Evolutionary conservation across 164 flowering plant genomes (phyloP).

Genomic region (Berberis thunbergii): DNA sequence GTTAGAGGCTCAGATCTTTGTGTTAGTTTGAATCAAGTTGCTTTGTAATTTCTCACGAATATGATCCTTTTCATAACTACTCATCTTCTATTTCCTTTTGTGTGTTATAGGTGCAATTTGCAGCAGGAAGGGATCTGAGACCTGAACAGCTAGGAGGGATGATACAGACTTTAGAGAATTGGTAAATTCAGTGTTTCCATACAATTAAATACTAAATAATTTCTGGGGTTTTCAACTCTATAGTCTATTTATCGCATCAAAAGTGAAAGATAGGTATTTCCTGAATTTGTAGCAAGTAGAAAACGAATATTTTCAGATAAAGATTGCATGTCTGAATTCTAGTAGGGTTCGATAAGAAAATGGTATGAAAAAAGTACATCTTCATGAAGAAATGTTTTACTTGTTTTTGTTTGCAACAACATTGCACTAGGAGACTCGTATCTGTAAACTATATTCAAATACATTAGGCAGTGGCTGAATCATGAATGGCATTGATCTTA

Average conservation of each 20-base stretch:
- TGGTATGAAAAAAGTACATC: too few relatives aligned
- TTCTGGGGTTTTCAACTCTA: not conserved
- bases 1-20: slow-evolving; percentile 21
- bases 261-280: not conserved
- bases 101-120: slow-evolving; percentile 83
- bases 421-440: too few relatives aligned
- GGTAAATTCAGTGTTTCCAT: slow-evolving; percentile 30
- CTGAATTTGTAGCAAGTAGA: not conserved
- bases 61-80: not conserved
- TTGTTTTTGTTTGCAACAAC: too few relatives aligned
- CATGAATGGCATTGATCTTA: too few relatives aligned
- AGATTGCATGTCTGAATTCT: too few relatives aligned
- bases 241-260: not conserved
- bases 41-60: not conserved
- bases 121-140: slow-evolving; percentile 95
- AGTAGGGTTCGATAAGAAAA: too few relatives aligned
- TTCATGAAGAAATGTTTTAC: too few relatives aligned
- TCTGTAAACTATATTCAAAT: too few relatives aligned
- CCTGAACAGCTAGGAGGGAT: slow-evolving; percentile 80
- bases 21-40: not conserved
- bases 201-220: not conserved
- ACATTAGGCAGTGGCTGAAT: too few relatives aligned
- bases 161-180: slow-evolving; percentile 69
- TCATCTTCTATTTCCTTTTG: not conserved
- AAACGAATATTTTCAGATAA: too few relatives aligned